Base-by-base conservation (phyloP, 2,329 filamentous ascomycete species). In the Akanthomyces muscarius region DNA sequence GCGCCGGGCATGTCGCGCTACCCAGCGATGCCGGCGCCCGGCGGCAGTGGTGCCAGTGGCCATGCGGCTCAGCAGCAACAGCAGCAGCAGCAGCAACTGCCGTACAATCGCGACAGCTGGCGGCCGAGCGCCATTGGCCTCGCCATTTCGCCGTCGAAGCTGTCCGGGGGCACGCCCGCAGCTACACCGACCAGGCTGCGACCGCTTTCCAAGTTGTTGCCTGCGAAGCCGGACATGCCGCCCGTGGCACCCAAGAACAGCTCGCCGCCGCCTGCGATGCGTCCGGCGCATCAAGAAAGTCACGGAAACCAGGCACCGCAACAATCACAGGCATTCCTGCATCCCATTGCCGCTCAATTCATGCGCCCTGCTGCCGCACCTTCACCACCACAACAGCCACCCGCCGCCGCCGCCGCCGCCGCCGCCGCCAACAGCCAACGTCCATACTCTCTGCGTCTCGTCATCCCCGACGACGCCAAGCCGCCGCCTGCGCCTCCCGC, bases 211-310 rank as follows among this genome's bases (percentile, higher is more conserved):
- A 78, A 71, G 64, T 71, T 82, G 1, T 72, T 82, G n/a, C 80
- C 80, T 11, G 76, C 76, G 10, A 78, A 74, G 65, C 81, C 83
- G 16, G 69, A 75, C 3, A 70, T 84, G 62, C 76, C 77, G 1
- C 67, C 61, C 14, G 16, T 3, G 14, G 56, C 51, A 53, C 33
- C 56, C 16, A 61, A 47, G 42, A 65, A 45, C 23, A 30, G n/a
- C 28, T 38, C 52, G 33, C 16, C 52, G 10, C 28, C 51, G 33
- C 60, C 60, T 11, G 41, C 60, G 16, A 18, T 28, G n/a, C 14
- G 50, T 11, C 13, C 50, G 21, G 14, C 42, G 14, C 36, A 51
- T 23, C 44, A 47, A 30, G 52, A 48, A 58, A 47, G 16, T 45
- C 10, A 21, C 33, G 21, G 23, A 5, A 4, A 44, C n/a, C 47